Conservation (phyloP, 345 rosid genomes). For the Camelina neglecta region DNA sequence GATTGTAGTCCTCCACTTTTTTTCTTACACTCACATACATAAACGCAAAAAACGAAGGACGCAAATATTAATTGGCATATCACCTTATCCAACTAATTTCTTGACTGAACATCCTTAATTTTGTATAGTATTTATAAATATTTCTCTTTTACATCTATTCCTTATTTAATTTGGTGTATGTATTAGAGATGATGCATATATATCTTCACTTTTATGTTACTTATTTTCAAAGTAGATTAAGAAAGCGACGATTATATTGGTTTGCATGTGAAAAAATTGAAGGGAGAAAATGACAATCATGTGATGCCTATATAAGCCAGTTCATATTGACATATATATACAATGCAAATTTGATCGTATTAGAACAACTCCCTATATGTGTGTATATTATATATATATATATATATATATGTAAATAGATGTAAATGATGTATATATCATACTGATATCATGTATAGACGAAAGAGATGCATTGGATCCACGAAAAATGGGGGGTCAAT, state of each 20-base stretch:
- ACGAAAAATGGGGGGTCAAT: neutral
- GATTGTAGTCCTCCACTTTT: neutral
- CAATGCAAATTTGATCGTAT: conserved; percentile 4
- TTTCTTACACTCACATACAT: neutral
- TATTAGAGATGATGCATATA: conserved; percentile 7
- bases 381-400: too few relatives aligned
- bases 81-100: neutral
- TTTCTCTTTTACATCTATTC: neutral
- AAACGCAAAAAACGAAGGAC: neutral
- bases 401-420: neutral
- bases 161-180: neutral
- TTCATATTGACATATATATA: conserved; percentile 14
- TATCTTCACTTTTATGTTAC: neutral
- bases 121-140: too few relatives aligned
- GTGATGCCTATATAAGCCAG: conserved; percentile 10
- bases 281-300: conserved; percentile 12
- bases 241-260: neutral
- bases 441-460: conserved; percentile 5
- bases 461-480: conserved; percentile 21
- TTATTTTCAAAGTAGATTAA: neutral
- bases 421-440: neutral
- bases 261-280: conserved; percentile 11
- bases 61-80: neutral
- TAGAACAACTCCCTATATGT: neutral
- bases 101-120: neutral